Evolutionary conservation across 2,329 filamentous ascomycete species (phyloP), one percentile per base, ranked within the genome.

Genomic region (Pochonia chlamydosporia): DNA sequence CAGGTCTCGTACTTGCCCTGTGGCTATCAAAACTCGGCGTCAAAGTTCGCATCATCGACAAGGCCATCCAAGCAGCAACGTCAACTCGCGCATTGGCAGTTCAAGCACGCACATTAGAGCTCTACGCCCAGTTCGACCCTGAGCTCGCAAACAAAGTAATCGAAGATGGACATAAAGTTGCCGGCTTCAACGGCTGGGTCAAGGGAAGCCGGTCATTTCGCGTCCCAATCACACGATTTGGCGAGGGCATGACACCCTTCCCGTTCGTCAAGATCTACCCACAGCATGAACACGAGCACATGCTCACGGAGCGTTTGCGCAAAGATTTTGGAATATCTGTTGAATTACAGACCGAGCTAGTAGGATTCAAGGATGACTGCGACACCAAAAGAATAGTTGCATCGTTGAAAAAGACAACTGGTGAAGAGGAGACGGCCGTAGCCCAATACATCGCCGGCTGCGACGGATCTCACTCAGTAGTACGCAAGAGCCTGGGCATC

Each of bases 311-410:
- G 54, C 58, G 39, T 40, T 30, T 56, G 48, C 11, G 48, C 48
- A 25, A 28, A 8, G 23, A 16, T 20, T 46, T 39, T 18, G 44
- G 44, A n/a, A 20, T 40, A 16, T 14, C 20, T 7, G 24, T 46
- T n/a, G 44, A 46, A 26, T 20, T 30, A 20, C 25, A 24, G 7
- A 66, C 58, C 35, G 60, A 61, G 44, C 65, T 49, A 60, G 83
- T 57, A 79, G 81, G 0, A 56, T 86, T 2, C 83, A 81, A 57
- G 67, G 80, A 24, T 82, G 65, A 73, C 6, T 78, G 82, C 44
- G 81, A 83, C 52, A 81, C 75, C 0, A 72, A 77, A 2, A 75
- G 78, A 14, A 58, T 82, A 8, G 48, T 70, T n/a, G 54, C 51
- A 30, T 57, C 11, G 49, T 61, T 48, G 25, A 54, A 23, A 21